Evolutionary conservation across 2,329 filamentous ascomycete species (phyloP).

Genomic region (Lomentospora prolificans): DNA sequence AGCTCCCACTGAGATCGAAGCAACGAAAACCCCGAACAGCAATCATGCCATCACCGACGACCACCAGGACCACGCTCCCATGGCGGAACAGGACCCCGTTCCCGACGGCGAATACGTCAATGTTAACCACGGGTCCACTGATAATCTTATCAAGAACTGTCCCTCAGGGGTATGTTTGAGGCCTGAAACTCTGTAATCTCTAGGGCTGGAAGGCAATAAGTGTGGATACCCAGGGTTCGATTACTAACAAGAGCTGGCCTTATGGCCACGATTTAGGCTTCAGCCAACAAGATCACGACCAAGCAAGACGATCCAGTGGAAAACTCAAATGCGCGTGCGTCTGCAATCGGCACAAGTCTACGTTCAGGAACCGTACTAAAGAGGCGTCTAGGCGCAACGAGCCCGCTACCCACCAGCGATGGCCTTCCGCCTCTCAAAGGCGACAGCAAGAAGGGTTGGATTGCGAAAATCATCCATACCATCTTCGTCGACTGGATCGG

Average conservation of each 20-base stretch:
- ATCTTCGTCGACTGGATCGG: conserved; percentile 3
- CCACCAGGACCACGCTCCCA: not conserved
- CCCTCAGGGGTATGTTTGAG: not conserved
- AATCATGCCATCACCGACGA: not conserved
- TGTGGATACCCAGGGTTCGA: not conserved
- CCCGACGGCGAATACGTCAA: not conserved
- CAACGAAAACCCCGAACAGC: not conserved
- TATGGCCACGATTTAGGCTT: not conserved
- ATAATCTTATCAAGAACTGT: not conserved
- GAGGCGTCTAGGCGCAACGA: not conserved
- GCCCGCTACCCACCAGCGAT: not conserved
- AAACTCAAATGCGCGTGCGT: not conserved
- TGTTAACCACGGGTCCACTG: not conserved
- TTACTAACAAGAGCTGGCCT: no score
- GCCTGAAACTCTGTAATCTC: not conserved
- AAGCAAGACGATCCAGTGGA: not conserved
- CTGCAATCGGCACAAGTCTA: not conserved
- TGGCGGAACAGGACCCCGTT: not conserved
- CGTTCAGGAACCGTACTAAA: not conserved
- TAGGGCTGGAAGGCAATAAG: no score
- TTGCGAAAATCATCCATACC: conserved; percentile 1
- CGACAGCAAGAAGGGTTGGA: conserved; percentile 1
- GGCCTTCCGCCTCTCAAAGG: not conserved
- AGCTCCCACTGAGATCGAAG: conserved; percentile 1
- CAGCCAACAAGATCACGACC: not conserved